Percentiles rank a stretch among this genome's conserved stretches.
phyloP scores from a whole-genome alignment of 768 basidiomycete species.

The Gymnopilus dilepis region DNA sequence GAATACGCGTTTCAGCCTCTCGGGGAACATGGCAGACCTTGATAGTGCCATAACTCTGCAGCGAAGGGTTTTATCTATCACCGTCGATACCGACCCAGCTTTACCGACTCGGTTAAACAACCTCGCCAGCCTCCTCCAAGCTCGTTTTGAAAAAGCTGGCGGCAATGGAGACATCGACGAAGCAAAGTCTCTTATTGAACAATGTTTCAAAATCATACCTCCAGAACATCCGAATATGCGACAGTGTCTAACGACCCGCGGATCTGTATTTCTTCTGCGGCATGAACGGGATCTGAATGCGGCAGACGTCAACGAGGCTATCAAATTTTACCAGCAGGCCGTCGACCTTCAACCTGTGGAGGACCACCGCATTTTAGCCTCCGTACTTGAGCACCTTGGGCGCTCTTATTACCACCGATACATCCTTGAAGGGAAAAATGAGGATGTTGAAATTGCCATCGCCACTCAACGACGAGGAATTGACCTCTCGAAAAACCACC shows the following conservation, averaged over 20 bases:
- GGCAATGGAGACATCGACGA: constrained; percentile 30
- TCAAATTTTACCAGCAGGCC: not conserved
- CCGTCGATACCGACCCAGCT: not conserved
- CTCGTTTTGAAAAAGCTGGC: constrained; percentile 30
- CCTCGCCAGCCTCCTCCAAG: constrained; percentile 27
- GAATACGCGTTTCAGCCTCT: constrained; percentile 13
- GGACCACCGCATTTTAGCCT: not conserved
- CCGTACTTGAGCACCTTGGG: not conserved
- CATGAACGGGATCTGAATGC: not conserved
- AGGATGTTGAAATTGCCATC: not conserved
- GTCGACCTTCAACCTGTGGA: not conserved
- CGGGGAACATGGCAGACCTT: constrained; percentile 11
- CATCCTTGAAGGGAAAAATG: not conserved
- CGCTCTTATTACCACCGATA: not conserved
- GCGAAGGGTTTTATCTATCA: constrained; percentile 5
- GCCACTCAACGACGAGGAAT: not conserved
- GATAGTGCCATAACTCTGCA: constrained; percentile 15
- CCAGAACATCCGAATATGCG: constrained; percentile 1
- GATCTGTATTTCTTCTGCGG: not conserved
- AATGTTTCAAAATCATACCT: not conserved
- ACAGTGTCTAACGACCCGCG: constrained; percentile 8
- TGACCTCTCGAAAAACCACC: not conserved
- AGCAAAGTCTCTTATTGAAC: constrained; percentile 6
- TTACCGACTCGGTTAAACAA: constrained; percentile 12
- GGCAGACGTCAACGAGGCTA: not conserved